A percentile compares a stretch with the other conserved stretches of the same genome.
phyloP scores from a whole-genome alignment of 805 yeast genomes.

The Lachancea meyersii region DNA sequence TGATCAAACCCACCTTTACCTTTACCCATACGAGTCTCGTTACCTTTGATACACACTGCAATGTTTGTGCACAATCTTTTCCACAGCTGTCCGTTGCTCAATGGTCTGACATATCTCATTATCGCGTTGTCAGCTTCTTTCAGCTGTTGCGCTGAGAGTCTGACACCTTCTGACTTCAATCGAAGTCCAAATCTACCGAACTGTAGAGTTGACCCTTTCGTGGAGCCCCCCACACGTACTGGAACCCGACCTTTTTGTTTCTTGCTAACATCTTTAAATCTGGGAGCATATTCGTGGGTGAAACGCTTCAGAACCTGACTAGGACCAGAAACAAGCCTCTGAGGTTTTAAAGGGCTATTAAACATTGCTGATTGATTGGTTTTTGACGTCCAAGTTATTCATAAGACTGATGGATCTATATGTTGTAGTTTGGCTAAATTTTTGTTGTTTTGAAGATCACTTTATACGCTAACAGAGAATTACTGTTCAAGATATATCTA shows the following conservation, averaged over 20 bases:
- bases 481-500: no score
- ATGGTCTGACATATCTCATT: slow-evolving; percentile 75
- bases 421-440: not conserved
- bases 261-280: slow-evolving; percentile 57
- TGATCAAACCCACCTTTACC: slow-evolving; percentile 97
- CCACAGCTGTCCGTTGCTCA: slow-evolving; percentile 56
- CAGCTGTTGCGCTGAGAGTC: slow-evolving; percentile 81
- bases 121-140: slow-evolving; percentile 86
- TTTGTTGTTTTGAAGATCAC: not conserved
- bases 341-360: slow-evolving; percentile 2
- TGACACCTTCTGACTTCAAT: slow-evolving; percentile 77
- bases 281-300: slow-evolving; percentile 73
- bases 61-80: slow-evolving; percentile 77
- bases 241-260: slow-evolving; percentile 92
- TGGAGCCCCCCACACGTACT: slow-evolving; percentile 90
- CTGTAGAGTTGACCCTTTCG: slow-evolving; percentile 75
- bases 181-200: slow-evolving; percentile 85
- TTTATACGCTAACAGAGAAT: not conserved
- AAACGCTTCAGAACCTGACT: slow-evolving; percentile 30
- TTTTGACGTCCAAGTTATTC: not conserved
- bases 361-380: slow-evolving; percentile 4
- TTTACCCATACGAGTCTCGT: slow-evolving; percentile 99
- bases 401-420: no score
- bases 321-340: not conserved
- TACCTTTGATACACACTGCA: slow-evolving; percentile 94